Conservation (phyloP, 2,329 filamentous ascomycete species). For the Ophidiomyces ophidiicola region DNA sequence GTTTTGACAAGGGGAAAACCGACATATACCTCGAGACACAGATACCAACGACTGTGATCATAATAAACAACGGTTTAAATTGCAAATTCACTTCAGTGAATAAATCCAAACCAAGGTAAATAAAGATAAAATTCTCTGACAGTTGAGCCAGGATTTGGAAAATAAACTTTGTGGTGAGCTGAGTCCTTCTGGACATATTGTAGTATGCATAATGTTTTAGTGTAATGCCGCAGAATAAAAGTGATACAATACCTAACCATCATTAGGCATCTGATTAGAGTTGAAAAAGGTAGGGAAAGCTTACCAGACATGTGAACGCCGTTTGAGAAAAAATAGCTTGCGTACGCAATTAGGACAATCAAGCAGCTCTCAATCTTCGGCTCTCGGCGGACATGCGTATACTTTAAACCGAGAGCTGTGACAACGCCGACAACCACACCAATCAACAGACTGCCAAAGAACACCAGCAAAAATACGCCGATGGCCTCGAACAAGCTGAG, state of each 20-base stretch:
- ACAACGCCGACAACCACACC: conserved; percentile 75
- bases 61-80: conserved; percentile 90
- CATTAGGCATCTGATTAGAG: not conserved
- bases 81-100: conserved; percentile 81
- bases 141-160: conserved; percentile 91
- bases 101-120: conserved; percentile 86
- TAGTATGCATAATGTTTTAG: conserved; percentile 99
- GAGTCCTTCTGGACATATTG: conserved; percentile 97
- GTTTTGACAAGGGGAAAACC: conserved; percentile 79
- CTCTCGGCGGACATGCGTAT: conserved; percentile 82
- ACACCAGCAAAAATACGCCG: conserved; percentile 87
- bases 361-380: conserved; percentile 96
- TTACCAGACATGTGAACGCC: conserved; percentile 89
- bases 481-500: conserved; percentile 81
- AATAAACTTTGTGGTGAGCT: conserved; percentile 94
- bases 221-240: conserved; percentile 95
- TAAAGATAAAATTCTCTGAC: conserved; percentile 99
- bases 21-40: conserved; percentile 86
- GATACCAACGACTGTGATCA: conserved; percentile 82
- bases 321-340: conserved; percentile 96
- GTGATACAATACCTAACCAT: conserved; percentile 75
- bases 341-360: conserved; percentile 86
- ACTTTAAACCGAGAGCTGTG: conserved; percentile 81
- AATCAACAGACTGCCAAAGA: conserved; percentile 86
- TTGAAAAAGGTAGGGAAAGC: conserved; percentile 22